A percentile compares a stretch with the other conserved stretches of the same genome.
Conservation (phyloP, 495 filamentous ascomycete species). For the Trichoderma gamsii region DNA sequence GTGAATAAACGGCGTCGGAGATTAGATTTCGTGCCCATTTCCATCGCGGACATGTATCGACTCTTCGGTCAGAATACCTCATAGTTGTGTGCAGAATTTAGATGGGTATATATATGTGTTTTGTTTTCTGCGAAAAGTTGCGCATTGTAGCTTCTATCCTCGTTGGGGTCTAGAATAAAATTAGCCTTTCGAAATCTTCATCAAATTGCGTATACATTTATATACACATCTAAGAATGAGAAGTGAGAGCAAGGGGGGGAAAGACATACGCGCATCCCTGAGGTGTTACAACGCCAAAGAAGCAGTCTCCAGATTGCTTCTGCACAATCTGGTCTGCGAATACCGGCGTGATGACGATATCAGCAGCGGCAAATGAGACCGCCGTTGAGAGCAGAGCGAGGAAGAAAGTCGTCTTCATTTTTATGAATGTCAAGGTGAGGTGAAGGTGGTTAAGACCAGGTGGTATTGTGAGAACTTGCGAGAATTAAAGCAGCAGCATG, state of each 20-base stretch:
- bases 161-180: background rate
- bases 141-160: background rate
- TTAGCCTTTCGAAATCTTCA: background rate
- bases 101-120: no score
- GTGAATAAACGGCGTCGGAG: background rate
- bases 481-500: no score
- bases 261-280: constrained; percentile 41
- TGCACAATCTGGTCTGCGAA: constrained; percentile 37
- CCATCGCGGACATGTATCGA: no score
- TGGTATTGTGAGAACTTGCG: background rate
- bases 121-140: no score
- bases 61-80: no score
- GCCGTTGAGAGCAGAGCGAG: constrained; percentile 30
- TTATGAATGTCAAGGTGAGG: constrained; percentile 10
- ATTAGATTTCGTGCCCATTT: no score
- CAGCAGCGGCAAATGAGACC: constrained; percentile 39
- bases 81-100: background rate
- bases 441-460: no score
- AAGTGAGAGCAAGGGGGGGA: background rate
- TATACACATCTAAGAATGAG: no score
- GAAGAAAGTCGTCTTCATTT: constrained; percentile 37
- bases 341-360: constrained; percentile 43
- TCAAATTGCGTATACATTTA: no score
- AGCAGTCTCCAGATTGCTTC: constrained; percentile 38
- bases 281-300: constrained; percentile 44